These are phyloP conservation scores for Magnolia sinica DNA, from an alignment of 164 flowering plant species.

Conservation along the genomic window DNA sequence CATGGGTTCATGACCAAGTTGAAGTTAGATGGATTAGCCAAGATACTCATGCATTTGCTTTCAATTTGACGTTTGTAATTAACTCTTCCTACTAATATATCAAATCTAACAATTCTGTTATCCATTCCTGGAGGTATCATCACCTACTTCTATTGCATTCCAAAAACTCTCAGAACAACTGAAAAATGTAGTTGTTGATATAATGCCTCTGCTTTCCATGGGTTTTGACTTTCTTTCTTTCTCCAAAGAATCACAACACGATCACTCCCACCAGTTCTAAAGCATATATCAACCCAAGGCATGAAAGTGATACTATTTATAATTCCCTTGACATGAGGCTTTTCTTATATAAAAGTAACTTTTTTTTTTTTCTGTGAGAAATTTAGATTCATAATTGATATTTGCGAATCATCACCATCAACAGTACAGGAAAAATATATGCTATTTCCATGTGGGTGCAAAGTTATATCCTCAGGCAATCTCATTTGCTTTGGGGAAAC, in stretches of 20 bases:
- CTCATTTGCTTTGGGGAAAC: constrained; percentile 72
- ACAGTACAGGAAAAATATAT: constrained; percentile 59
- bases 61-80: constrained; percentile 78
- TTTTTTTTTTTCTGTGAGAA: constrained; percentile 24
- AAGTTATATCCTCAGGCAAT: constrained; percentile 94
- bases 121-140: constrained; percentile 81
- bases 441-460: constrained; percentile 83
- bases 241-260: constrained; percentile 84
- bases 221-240: constrained; percentile 46
- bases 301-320: constrained; percentile 69
- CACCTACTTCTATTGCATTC: constrained; percentile 63
- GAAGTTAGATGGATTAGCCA: constrained; percentile 91
- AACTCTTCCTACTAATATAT: constrained; percentile 49
- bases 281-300: constrained; percentile 69
- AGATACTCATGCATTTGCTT: constrained; percentile 83
- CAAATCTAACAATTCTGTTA: constrained; percentile 74
- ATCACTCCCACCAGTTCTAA: constrained; percentile 87
- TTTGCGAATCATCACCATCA: constrained; percentile 82
- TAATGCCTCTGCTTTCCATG: constrained; percentile 68
- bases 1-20: constrained; percentile 32
- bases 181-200: constrained; percentile 68
- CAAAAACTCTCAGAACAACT: constrained; percentile 94
- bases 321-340: constrained; percentile 82
- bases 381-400: constrained; percentile 58
- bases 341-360: constrained; percentile 26